Percentiles rank a stretch among this genome's conserved stretches.
These are phyloP conservation scores for Gardenia jasminoides DNA, from an alignment of 257 asterid species.

Conservation along the genomic window DNA sequence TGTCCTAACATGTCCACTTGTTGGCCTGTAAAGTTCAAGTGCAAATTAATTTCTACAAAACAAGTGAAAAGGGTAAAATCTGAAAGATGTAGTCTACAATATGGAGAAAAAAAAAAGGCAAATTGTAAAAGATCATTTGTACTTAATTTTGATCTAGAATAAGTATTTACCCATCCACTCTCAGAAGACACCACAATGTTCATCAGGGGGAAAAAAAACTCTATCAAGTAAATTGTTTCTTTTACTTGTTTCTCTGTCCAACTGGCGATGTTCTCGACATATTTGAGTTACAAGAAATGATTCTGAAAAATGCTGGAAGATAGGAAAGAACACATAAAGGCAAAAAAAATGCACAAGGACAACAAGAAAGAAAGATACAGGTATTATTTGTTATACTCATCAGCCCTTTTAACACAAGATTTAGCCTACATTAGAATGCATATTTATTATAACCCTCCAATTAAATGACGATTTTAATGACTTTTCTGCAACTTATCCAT, in stretches of 20 bases:
- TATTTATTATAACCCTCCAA: not conserved
- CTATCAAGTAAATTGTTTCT: not conserved
- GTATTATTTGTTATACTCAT: not conserved
- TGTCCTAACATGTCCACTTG: constrained; percentile 37
- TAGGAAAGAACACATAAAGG: not conserved
- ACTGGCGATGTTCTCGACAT: not conserved
- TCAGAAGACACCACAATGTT: not conserved
- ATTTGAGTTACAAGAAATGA: not conserved
- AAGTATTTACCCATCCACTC: not conserved
- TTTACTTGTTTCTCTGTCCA: no score
- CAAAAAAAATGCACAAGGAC: not conserved
- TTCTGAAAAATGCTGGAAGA: not conserved
- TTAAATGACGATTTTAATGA: not conserved
- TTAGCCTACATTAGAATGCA: not conserved
- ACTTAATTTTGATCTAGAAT: not conserved
- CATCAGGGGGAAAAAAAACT: not conserved
- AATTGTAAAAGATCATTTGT: not conserved
- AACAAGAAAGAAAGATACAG: not conserved
- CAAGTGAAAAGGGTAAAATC: not conserved
- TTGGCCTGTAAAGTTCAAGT: constrained; percentile 33
- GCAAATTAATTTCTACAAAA: not conserved
- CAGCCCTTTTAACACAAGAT: not conserved
- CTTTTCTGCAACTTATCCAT: not conserved
- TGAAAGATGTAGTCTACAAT: not conserved
- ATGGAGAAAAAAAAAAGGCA: no score